Conservation (phyloP, 2,329 filamentous ascomycete genomes). For the Biscogniauxia mediterranea region DNA sequence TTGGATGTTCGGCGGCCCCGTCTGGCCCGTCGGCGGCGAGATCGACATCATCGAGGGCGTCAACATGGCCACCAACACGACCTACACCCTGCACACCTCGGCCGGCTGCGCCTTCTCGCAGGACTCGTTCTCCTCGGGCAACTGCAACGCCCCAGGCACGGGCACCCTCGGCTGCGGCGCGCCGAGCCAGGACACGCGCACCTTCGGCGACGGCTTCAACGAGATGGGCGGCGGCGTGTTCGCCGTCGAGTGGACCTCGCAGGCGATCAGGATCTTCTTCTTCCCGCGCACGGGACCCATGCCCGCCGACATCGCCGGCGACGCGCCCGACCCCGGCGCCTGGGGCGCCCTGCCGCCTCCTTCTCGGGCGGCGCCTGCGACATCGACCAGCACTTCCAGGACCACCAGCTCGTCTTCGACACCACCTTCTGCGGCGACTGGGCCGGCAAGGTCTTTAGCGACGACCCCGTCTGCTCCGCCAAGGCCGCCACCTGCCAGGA, state of each 20-base stretch:
- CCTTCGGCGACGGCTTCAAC: conserved; percentile 72
- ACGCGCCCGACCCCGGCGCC: conserved; percentile 59
- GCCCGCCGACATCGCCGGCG: conserved; percentile 60
- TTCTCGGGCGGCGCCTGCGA: conserved; percentile 70
- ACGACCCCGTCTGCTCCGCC: conserved; percentile 55
- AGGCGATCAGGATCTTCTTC: conserved; percentile 76
- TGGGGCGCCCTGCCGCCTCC: conserved; percentile 69
- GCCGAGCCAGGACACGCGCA: conserved; percentile 46
- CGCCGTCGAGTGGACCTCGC: conserved; percentile 72
- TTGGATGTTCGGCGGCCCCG: conserved; percentile 59
- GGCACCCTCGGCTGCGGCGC: conserved; percentile 61
- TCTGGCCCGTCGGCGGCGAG: conserved; percentile 70
- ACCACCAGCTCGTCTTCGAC: conserved; percentile 76
- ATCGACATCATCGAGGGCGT: conserved; percentile 82
- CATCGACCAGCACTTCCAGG: conserved; percentile 65
- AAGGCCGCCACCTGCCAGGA: conserved; percentile 65
- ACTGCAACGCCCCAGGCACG: conserved; percentile 55
- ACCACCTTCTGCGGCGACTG: conserved; percentile 86
- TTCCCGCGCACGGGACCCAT: conserved; percentile 64
- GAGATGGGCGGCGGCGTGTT: conserved; percentile 66
- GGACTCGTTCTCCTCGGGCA: conserved; percentile 40
- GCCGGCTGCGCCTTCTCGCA: conserved; percentile 54
- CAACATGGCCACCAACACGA: conserved; percentile 58
- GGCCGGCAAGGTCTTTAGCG: conserved; percentile 70
- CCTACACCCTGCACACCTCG: conserved; percentile 67